Base-by-base conservation (phyloP, 1,284 basidiomycete genomes). In the Phylloporus sp. region DNA sequence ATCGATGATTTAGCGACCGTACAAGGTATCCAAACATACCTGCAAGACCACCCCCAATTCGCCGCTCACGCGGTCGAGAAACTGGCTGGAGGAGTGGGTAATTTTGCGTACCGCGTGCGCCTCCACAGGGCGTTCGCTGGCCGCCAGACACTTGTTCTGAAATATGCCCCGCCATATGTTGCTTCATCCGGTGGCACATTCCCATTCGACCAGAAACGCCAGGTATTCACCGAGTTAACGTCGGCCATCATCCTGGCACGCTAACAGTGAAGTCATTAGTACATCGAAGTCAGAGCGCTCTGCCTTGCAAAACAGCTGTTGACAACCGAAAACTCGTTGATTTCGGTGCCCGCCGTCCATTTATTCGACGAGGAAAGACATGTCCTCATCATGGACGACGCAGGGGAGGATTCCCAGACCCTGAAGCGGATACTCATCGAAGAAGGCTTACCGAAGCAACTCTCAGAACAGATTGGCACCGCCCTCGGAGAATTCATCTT, bases 321-420 rank as follows among this genome's bases (percentile, higher is more conserved):
- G 7, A 51, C 58, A 2, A 10, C 47, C 46, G 72, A 75, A 37
- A 70, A 76, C n/a, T 70, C 78, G 2, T 61, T 82, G 13, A 79
- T 84, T 42, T 80, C 77, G 2, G 81, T 84, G 2, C 87, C 88
- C 1, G 68, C 64, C 12, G 76, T 90, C 13, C 76, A 83, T 66
- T 72, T 78, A 42, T 83, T 84, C 69, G 88, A 90, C 68, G 73
- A 80, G 28, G 72, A 74, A 24, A 78, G 72, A 13, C 77, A 83
- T 63, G 80, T 82, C 11, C 79, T 89, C 39, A 80, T 90, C 70
- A 88, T 89, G 81, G 84, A 87, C 44, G 88, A 90, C 63, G 80
- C 79, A 57, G 88, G 88, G 5, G 71, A 69, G 34, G 66, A 70
- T 11, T 67, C 75, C 22, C 64, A 70, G 28, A 81, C 79, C 3